Evolutionary conservation across 192 early-diverging fungal species (phyloP), one percentile per base, ranked within the genome.

Genomic region (Podila epigama): DNA sequence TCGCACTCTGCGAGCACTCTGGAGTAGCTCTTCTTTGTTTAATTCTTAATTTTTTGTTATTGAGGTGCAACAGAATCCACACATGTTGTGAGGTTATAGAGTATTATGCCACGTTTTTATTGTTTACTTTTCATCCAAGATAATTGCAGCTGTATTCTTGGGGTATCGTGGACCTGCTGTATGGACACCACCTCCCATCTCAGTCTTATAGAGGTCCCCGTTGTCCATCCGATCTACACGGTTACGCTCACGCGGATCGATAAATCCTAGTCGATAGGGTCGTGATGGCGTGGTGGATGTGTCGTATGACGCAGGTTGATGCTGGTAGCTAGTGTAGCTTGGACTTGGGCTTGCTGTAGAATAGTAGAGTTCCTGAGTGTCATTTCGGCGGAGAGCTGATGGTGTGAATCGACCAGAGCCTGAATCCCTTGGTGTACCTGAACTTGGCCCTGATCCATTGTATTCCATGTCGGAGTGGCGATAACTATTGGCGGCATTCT

Each of bases 41-140:
- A 36, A n/a, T 58, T 58, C n/a, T 35, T 9, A 35, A 20, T 20
- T n/a, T 31, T 12, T 55, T 55, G 12, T 55, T 28, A n/a, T n/a
- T n/a, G n/a, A n/a, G n/a, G n/a, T n/a, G n/a, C n/a, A n/a, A n/a
- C n/a, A n/a, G n/a, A n/a, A n/a, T n/a, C n/a, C n/a, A n/a, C n/a
- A n/a, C n/a, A n/a, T 53, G 27, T 53, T 9, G 1, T 2, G 9
- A 52, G 22, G 25, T 4, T 18, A 40, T 36, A 36, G 11, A 20
- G n/a, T 18, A 16, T 13, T 27, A 55, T 27, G 53, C 25, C 25
- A 25, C 18, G 3, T 39, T 36, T 44, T 6, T 22, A 51, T 29
- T 25, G 13, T 28, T 59, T 75, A 67, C 31, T 75, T 75, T 51
- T 75, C 71, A 28, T 75, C 60, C 65, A 75, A 61, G 40, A 75